Percentiles rank a stretch among this genome's conserved stretches.
Evolutionary conservation across 345 rosid genomes (phyloP).

Genomic region (Salix dunnii): DNA sequence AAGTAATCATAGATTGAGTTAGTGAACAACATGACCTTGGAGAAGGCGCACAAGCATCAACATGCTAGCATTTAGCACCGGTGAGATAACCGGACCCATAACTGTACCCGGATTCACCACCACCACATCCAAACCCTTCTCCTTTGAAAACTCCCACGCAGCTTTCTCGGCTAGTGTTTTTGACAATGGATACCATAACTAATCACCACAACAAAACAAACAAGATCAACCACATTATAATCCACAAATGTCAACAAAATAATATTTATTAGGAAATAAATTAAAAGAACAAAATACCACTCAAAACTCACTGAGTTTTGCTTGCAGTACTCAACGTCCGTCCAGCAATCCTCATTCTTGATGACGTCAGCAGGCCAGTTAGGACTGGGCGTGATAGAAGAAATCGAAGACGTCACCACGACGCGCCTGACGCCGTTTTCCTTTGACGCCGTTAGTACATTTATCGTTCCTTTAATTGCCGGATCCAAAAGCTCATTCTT

Average conservation of each 20-base stretch:
- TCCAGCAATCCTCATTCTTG: constrained; percentile 80
- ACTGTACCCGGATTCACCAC: constrained; percentile 93
- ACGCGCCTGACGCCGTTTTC: constrained; percentile 72
- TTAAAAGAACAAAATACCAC: too few relatives aligned
- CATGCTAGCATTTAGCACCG: constrained; percentile 79
- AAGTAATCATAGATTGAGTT: background rate
- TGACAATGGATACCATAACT: constrained; percentile 88
- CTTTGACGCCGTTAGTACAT: constrained; percentile 75
- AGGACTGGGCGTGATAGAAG: constrained; percentile 81
- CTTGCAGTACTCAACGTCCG: constrained; percentile 67
- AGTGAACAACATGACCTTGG: constrained; percentile 40
- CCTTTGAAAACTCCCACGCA: constrained; percentile 78
- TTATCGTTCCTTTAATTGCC: constrained; percentile 75
- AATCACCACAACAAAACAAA: background rate
- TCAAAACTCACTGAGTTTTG: constrained; percentile 52
- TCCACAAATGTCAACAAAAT: background rate
- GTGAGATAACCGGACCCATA: constrained; percentile 80
- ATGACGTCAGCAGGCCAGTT: constrained; percentile 75
- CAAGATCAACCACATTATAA: background rate
- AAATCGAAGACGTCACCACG: constrained; percentile 76
- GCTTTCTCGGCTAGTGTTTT: constrained; percentile 91
- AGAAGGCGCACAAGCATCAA: constrained; percentile 66
- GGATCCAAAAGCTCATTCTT: constrained; percentile 83
- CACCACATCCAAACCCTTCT: constrained; percentile 78
- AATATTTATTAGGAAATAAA: background rate